These are phyloP conservation scores for Plasmodium ovale DNA, from an alignment of 169 alveolate species.

Conservation along the genomic window DNA sequence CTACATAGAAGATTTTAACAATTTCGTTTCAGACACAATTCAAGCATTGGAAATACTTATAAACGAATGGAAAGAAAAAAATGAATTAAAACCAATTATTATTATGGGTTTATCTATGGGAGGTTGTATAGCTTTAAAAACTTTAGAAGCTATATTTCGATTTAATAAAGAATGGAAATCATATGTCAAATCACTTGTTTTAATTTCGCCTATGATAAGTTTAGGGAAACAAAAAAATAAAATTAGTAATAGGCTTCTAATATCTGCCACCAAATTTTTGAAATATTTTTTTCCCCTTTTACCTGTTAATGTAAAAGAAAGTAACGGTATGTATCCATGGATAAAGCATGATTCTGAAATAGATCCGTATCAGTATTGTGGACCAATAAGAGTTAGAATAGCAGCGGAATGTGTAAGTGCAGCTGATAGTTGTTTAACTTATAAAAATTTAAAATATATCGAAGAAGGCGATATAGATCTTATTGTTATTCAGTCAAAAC, in stretches of 20 bases:
- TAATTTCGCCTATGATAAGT: slow-evolving; percentile 51
- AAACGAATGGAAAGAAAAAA: slow-evolving; percentile 56
- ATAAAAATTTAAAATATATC: slow-evolving; percentile 15
- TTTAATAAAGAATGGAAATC: slow-evolving; percentile 58
- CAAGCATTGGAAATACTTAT: slow-evolving; percentile 80
- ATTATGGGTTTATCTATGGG: slow-evolving; percentile 72
- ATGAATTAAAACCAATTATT: slow-evolving; percentile 52
- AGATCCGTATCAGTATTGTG: slow-evolving; percentile 60
- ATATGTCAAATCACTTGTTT: slow-evolving; percentile 28
- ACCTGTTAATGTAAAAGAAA: slow-evolving; percentile 53
- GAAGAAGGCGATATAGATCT: slow-evolving; percentile 51
- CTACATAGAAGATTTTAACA: slow-evolving; percentile 70
- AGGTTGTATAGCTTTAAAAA: slow-evolving; percentile 59
- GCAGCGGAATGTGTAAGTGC: slow-evolving; percentile 51
- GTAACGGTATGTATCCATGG: slow-evolving; percentile 53
- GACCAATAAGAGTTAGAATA: slow-evolving; percentile 18
- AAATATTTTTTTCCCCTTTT: slow-evolving; percentile 47
- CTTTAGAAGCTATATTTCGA: slow-evolving; percentile 26
- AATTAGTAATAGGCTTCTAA: slow-evolving; percentile 28
- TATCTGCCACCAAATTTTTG: slow-evolving; percentile 33
- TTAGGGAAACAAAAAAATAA: slow-evolving; percentile 67
- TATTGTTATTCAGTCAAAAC: slow-evolving; percentile 52
- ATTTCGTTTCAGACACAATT: slow-evolving; percentile 76
- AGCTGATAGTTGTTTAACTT: slow-evolving; percentile 45
- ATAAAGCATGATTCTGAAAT: slow-evolving; percentile 30